Base-by-base conservation (phyloP, 129 eudicot genomes). In the Mikania micrantha region DNA sequence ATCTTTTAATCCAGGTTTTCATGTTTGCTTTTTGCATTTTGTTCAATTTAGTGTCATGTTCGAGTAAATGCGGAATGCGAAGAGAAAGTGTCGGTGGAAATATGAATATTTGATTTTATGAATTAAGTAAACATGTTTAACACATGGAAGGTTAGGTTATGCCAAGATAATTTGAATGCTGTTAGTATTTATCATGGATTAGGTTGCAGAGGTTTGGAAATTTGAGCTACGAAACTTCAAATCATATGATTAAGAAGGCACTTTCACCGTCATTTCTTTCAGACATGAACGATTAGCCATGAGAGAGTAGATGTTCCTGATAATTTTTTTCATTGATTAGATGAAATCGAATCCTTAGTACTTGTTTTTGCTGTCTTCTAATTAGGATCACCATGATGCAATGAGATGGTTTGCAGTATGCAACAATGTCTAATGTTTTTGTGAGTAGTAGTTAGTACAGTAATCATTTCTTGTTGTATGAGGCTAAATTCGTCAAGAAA, bases 1-100 rank as follows among this genome's bases (percentile, higher is more conserved):
- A 45, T 78, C 89, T 41, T 36, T 63, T 27, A 31, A 53, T 49
- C 64, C 86, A 80, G 93, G 93, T 83, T 75, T 53, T 19, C 16
- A 0, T 7, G 35, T 20, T 38, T n/a, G 40, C 17, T n/a, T 35
- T 56, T 17, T 48, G 16, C 48, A 16, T 16, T 19, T 11, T 20
- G 36, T 41, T 57, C 45, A 19, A 20, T 20, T 40, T 38, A 44
- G 38, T 52, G 7, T 53, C 60, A 1, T 53, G 32, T 20, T 56
- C 8, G 12, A 11, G 41, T 17, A 12, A 4, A 34, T 44, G 45
- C 10, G 38, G 64, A 34, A 32, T 28, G 54, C 66, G 10, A 69
- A 24, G 41, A 28, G 25, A 22, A 24, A 24, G 3, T 45, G 44
- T 39, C 15, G 15, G 7, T 61, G 31, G 20, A 12, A 20, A n/a